Evolutionary conservation across 179 eudicot genomes (phyloP), one percentile per base, ranked within the genome.

Genomic region (Spinacia oleracea): DNA sequence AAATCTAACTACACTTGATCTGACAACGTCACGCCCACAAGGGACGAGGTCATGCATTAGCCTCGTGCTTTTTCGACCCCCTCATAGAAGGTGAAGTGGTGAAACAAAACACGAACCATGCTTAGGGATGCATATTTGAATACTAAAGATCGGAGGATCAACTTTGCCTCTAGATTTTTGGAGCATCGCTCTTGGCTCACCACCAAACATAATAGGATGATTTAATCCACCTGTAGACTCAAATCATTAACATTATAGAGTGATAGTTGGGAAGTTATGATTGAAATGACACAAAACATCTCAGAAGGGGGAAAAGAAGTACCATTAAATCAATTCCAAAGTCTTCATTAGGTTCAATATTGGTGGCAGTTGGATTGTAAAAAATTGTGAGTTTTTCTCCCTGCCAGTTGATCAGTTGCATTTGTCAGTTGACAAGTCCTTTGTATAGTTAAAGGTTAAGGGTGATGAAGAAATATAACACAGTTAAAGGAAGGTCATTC

Each of bases 121-220:
- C 85, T 93, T 94, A 12, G 98, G 98, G 43, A 94, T 80, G 76
- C 94, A 90, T 73, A 94, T 89, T 80, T 94, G 98, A 83, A 92
- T 94, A 6, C 91, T 81, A 75, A 90, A 94, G 63, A 89, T 83
- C 0, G 96, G 98, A 2, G 92, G 85, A 85, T 93, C 97, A 27
- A 87, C 94, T 88, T 88, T 91, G 74, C 98, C 97, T 81, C 97
- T 78, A 25, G 81, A 70, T 85, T 89, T 94, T 81, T 78, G 78
- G 10, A 87, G 91, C 98, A 94, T 94, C 14, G 88, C 92, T 83
- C 98, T 86, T 55, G 98, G 98, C 84, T 91, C 98, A 3, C 94
- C 97, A 14, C 98, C 94, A 78, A 97, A 94, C 98, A 94, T 93
- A 67, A 94, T 93, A 2, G 98, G 97, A 86, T 94, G 98, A 76